These are phyloP conservation scores for Podaxis sp. DNA, from an alignment of 768 basidiomycete genomes.

Conservation along the genomic window DNA sequence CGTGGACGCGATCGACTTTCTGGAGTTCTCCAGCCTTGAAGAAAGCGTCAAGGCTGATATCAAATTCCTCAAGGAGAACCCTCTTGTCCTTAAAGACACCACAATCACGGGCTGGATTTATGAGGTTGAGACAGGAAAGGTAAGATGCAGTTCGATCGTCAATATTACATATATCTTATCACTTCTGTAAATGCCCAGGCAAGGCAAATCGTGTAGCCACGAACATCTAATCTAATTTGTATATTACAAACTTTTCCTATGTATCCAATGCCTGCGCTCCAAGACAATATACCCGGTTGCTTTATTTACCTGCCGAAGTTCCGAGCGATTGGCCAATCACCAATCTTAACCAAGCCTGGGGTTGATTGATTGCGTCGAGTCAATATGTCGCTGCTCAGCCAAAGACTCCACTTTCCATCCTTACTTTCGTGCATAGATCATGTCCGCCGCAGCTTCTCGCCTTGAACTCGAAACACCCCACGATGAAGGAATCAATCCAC, in stretches of 20 bases:
- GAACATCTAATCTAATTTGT: not conserved
- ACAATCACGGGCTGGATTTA: constrained; percentile 67
- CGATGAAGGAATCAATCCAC: not conserved
- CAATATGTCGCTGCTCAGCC: not conserved
- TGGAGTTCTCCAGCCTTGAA: constrained; percentile 51
- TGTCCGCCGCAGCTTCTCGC: constrained; percentile 30
- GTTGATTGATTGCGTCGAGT: constrained; percentile 2
- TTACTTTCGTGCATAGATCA: constrained; percentile 12
- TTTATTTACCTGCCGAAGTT: not conserved
- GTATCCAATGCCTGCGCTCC: not conserved
- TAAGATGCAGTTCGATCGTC: constrained; percentile 21
- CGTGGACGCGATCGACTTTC: constrained; percentile 49
- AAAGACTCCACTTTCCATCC: not conserved
- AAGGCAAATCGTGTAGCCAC: constrained; percentile 4
- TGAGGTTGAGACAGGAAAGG: constrained; percentile 61
- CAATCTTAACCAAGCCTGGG: not conserved
- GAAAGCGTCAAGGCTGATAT: constrained; percentile 58
- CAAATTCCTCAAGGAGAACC: constrained; percentile 51
- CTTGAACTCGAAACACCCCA: constrained; percentile 17
- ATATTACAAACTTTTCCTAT: not conserved
- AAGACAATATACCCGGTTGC: not conserved
- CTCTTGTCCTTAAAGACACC: constrained; percentile 52
- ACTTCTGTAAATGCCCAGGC: not conserved
- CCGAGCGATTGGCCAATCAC: not conserved
- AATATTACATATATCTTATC: not conserved